Evolutionary conservation across 805 yeast genomes (phyloP).

Genomic region (Clavispora santaluciae): DNA sequence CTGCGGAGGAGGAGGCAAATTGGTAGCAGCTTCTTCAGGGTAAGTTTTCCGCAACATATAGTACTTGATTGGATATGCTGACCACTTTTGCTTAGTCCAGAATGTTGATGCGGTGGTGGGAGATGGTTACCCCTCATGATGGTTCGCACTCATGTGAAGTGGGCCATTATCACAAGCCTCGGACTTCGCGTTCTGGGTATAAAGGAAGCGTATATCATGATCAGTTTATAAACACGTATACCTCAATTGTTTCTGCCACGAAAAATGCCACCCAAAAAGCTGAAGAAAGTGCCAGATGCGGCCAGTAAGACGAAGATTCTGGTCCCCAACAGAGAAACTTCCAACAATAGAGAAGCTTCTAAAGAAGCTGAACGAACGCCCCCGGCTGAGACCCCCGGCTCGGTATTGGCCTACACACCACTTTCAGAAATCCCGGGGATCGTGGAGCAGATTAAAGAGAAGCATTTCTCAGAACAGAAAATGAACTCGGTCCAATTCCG

Average conservation of each 20-base stretch:
- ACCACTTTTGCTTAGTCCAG: too few species aligned
- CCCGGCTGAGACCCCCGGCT: not conserved
- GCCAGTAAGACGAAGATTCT: not conserved
- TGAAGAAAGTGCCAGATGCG: too few species aligned
- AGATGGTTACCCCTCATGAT: not conserved
- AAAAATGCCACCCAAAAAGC: not conserved
- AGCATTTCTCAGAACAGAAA: slow-evolving; percentile 43
- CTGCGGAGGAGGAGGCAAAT: too few species aligned
- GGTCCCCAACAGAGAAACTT: not conserved
- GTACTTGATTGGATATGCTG: too few species aligned
- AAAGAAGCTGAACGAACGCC: not conserved
- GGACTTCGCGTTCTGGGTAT: not conserved
- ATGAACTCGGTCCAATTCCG: slow-evolving; percentile 52
- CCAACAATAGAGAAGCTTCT: not conserved
- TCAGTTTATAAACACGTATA: not conserved
- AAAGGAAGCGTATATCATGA: too few species aligned
- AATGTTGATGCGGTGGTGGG: too few species aligned
- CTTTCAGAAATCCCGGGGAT: slow-evolving; percentile 43
- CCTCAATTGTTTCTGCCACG: not conserved
- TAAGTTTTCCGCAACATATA: too few species aligned
- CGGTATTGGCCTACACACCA: slow-evolving; percentile 38
- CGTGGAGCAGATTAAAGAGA: slow-evolving; percentile 37
- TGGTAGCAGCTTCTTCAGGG: too few species aligned
- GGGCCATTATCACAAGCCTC: not conserved
- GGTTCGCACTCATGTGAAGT: not conserved